Conservation (phyloP, 495 filamentous ascomycete species). For the Trichoderma orchidacearum region DNA sequence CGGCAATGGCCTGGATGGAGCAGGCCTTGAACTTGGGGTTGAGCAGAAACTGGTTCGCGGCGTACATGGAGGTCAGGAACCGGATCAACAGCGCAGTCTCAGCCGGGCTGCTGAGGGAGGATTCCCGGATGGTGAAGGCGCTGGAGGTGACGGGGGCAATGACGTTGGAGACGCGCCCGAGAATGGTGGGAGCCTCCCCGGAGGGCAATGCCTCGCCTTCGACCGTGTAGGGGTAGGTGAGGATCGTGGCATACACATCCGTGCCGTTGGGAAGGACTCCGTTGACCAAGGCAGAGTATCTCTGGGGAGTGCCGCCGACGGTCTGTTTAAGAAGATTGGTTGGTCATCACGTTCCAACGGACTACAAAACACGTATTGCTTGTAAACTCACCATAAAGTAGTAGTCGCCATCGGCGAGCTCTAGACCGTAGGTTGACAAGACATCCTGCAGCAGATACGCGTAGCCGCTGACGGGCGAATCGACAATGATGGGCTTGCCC, state of each 20-base stretch:
- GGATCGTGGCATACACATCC: constrained; percentile 15
- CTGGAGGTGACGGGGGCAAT: constrained; percentile 12
- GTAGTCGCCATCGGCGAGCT: constrained; percentile 10
- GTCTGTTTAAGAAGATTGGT: constrained; percentile 6
- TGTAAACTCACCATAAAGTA: constrained; percentile 10
- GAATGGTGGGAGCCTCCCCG: constrained; percentile 9
- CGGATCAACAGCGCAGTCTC: constrained; percentile 5
- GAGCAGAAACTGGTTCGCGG: constrained; percentile 11
- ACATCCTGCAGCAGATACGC: constrained; percentile 15
- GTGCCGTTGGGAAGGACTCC: constrained; percentile 13
- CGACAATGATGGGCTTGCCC: constrained; percentile 14
- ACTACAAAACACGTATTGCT: too few relatives aligned
- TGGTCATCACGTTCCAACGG: not conserved
- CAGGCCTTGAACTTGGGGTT: constrained; percentile 8
- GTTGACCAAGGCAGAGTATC: constrained; percentile 11
- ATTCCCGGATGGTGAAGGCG: constrained; percentile 11
- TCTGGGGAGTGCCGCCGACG: constrained; percentile 12
- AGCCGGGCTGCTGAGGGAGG: constrained; percentile 3
- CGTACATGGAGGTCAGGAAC: constrained; percentile 18
- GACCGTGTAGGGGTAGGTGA: constrained; percentile 14
- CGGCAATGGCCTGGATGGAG: constrained; percentile 8
- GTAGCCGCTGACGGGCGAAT: constrained; percentile 13
- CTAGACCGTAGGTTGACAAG: constrained; percentile 7
- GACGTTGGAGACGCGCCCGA: constrained; percentile 11
- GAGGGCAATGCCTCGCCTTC: constrained; percentile 4